These are phyloP conservation scores for Cryptomeria japonica DNA, from an alignment of 75 land plant species.

Conservation along the genomic window DNA sequence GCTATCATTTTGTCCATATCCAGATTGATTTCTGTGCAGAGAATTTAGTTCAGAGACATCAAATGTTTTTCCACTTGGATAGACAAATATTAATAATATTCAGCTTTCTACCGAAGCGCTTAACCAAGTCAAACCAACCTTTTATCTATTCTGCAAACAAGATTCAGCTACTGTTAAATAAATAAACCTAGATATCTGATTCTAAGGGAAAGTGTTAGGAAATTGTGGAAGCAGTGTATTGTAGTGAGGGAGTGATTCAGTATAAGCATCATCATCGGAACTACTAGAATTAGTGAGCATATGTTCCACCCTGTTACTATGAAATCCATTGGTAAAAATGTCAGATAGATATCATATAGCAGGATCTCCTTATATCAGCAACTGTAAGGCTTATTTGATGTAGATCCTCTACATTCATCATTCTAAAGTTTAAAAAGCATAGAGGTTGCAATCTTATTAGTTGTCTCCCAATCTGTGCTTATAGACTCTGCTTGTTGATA, in stretches of 20 bases:
- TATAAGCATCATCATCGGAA: not conserved
- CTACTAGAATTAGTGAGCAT: too few species aligned
- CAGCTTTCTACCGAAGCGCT: not conserved
- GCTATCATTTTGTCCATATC: not conserved
- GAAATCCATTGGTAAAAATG: too few species aligned
- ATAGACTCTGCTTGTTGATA: too few species aligned
- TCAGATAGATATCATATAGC: too few species aligned
- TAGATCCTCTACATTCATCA: too few species aligned
- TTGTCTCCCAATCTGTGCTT: too few species aligned
- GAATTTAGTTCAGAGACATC: not conserved
- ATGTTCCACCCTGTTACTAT: too few species aligned
- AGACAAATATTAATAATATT: not conserved
- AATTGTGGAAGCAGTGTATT: not conserved
- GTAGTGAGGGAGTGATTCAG: not conserved
- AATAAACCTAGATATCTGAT: not conserved
- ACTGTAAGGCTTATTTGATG: too few species aligned
- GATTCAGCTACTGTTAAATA: not conserved
- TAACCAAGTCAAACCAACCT: not conserved
- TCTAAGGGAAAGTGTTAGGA: too few species aligned
- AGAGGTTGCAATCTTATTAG: too few species aligned
- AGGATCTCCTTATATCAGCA: too few species aligned
- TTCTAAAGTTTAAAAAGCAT: too few species aligned
- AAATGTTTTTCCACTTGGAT: not conserved
- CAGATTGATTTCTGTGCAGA: not conserved
- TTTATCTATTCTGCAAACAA: not conserved